Base-by-base conservation (phyloP, 345 rosid genomes). In the Pistacia integerrima region DNA sequence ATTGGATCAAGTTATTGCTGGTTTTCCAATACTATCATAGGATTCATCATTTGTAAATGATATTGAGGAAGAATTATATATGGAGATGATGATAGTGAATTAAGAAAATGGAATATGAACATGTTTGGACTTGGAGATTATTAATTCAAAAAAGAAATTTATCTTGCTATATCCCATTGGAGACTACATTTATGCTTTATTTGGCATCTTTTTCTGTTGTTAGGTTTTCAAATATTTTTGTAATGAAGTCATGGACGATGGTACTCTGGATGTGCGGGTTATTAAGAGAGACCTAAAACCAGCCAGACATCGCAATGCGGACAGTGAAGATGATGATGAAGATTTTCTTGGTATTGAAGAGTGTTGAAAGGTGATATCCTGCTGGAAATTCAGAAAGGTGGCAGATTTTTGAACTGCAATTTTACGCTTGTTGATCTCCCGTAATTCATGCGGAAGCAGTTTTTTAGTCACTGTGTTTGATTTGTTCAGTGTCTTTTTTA, bases 231-330 rank as follows among this genome's bases (percentile, higher is more conserved):
- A 87, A 82, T 77, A 81, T 85, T 93, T 96, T 84, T 90, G 95
- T 80, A 74, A 80, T 49, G 90, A 96, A 61, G 89, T 92, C 67
- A 92, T 95, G 51, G 88, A 76, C n/a, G 93, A 90, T 64, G 97
- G 94, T 96, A 72, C 83, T 89, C 75, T 90, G 88, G 71, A 93
- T 96, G 98, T 96, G 78, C 91, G 91, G 51, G 89, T 96, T 78
- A 87, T 96, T 76, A 93, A 91, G 87, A 96, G 87, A 83, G 98
- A 92, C 78, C 78, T 97, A 78, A 93, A 91, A 83, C 98, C 99
- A 12, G 86, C 92, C 77, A 90, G 99, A 83, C 97, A 83, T 88
- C 93, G 62, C 76, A 84, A 77, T 66, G 86, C 73, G 51, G 91
- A 84, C 54, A 84, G 86, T 55, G 93, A 92, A 64, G 78, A 90